A percentile compares a stretch with the other conserved stretches of the same genome.
These are phyloP conservation scores for Cytospora chrysosperma DNA, from an alignment of 2,329 filamentous ascomycete species.

Conservation along the genomic window DNA sequence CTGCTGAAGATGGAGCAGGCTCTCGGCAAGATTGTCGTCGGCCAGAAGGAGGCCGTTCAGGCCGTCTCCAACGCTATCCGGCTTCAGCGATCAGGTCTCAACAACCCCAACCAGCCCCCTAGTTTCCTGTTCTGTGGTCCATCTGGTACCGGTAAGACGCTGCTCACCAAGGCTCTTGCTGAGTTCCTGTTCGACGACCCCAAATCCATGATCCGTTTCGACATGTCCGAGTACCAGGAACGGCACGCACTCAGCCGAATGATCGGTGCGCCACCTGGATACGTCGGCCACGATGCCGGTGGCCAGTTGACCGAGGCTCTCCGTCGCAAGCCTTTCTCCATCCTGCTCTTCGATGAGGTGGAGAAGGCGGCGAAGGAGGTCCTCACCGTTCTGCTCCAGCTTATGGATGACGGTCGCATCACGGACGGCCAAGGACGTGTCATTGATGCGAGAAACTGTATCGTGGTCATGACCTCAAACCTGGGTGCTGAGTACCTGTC, in stretches of 20 bases:
- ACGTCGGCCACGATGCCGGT: constrained; percentile 93
- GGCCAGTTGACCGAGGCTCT: constrained; percentile 95
- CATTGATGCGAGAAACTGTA: constrained; percentile 95
- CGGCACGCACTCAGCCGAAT: constrained; percentile 92
- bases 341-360: constrained; percentile 95
- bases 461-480: constrained; percentile 99
- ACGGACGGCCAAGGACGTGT: constrained; percentile 96
- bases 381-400: constrained; percentile 92
- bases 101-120: constrained; percentile 94
- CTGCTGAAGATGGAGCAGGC: constrained; percentile 94
- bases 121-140: constrained; percentile 99
- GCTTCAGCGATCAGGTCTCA: constrained; percentile 88
- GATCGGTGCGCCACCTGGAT: constrained; percentile 96
- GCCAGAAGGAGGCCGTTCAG: constrained; percentile 88
- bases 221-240: constrained; percentile 99
- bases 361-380: constrained; percentile 99
- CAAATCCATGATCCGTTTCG: constrained; percentile 97
- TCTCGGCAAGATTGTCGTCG: constrained; percentile 80
- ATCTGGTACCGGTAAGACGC: constrained; percentile 95
- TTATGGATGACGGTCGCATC: constrained; percentile 98
- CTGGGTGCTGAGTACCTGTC: constrained; percentile 91
- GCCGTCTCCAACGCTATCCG: constrained; percentile 96
- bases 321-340: constrained; percentile 93
- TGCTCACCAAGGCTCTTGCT: constrained; percentile 93
- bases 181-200: constrained; percentile 98